A percentile compares a stretch with the other conserved stretches of the same genome.
These are phyloP conservation scores for Penicillium ucsense DNA, from an alignment of 495 filamentous ascomycete genomes.

Conservation along the genomic window DNA sequence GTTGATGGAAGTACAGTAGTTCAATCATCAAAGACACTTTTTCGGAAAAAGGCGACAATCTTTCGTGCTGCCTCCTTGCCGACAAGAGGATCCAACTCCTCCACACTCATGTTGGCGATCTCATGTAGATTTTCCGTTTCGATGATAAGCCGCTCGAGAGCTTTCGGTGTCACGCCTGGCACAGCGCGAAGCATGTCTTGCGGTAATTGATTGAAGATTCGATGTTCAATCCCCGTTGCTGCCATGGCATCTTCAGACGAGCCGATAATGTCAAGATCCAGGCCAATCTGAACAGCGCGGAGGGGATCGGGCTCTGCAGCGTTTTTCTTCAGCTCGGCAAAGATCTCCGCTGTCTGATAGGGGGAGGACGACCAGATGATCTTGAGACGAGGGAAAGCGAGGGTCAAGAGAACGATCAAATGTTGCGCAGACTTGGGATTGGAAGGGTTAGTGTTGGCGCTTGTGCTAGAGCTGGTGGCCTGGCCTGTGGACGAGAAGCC, in stretches of 20 bases:
- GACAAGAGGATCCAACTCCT: constrained; percentile 60
- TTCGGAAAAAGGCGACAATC: constrained; percentile 76
- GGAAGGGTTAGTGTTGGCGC: constrained; percentile 31
- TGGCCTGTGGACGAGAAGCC: constrained; percentile 57
- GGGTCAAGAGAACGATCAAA: constrained; percentile 83
- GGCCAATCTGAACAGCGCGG: constrained; percentile 69
- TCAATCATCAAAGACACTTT: constrained; percentile 57
- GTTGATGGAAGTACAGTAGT: no score
- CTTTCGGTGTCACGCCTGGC: constrained; percentile 77
- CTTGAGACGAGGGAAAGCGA: constrained; percentile 80
- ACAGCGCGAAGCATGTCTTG: constrained; percentile 84
- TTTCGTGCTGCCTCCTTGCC: constrained; percentile 72
- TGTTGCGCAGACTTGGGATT: constrained; percentile 70
- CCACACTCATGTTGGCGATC: constrained; percentile 75
- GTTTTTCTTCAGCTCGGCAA: constrained; percentile 81
- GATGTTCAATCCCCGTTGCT: constrained; percentile 41
- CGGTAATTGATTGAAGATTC: constrained; percentile 53
- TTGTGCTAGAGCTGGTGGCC: constrained; percentile 40
- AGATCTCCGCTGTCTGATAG: constrained; percentile 96
- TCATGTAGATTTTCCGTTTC: constrained; percentile 70
- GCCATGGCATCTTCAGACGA: constrained; percentile 48
- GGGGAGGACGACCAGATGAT: constrained; percentile 91
- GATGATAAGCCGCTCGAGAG: constrained; percentile 56
- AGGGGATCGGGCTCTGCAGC: constrained; percentile 86
- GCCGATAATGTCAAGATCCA: constrained; percentile 50